These are phyloP conservation scores for Aspergillus sclerotiicarbonarius DNA, from an alignment of 495 filamentous ascomycete species.

Conservation along the genomic window DNA sequence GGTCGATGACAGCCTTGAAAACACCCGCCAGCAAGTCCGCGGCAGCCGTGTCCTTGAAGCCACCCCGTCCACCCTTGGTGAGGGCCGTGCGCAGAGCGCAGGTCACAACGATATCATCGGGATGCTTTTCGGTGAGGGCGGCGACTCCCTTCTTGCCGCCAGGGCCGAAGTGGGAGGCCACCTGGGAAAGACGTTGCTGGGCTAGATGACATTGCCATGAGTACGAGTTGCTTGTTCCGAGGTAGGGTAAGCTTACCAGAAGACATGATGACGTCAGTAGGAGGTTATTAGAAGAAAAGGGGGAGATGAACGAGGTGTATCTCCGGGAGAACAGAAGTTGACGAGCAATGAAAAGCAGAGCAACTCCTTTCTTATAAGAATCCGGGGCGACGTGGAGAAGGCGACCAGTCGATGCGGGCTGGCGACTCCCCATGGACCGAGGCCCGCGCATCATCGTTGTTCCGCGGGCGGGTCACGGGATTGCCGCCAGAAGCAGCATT, in stretches of 20 bases:
- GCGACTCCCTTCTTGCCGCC: conserved; percentile 47
- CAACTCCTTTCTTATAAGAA: conserved; percentile 5
- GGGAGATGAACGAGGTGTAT: conserved; percentile 2
- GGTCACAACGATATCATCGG: conserved; percentile 86
- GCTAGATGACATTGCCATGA: conserved; percentile 31
- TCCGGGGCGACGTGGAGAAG: conserved; percentile 18
- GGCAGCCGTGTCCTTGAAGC: conserved; percentile 89
- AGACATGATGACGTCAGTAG: conserved; percentile 44
- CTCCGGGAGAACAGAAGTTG: background rate
- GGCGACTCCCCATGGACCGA: conserved; percentile 34
- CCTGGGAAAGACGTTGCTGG: conserved; percentile 61
- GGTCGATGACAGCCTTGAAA: conserved; percentile 74
- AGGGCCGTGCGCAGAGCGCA: conserved; percentile 88
- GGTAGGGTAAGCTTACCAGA: conserved; percentile 31
- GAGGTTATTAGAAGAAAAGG: conserved; percentile 11
- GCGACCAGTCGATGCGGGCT: background rate
- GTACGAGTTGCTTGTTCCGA: background rate
- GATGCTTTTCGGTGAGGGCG: conserved; percentile 58
- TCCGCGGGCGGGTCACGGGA: conserved; percentile 36
- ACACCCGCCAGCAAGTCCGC: conserved; percentile 84
- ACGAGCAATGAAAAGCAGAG: background rate
- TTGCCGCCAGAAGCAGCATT: conserved; percentile 12
- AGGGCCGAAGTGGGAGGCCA: conserved; percentile 58
- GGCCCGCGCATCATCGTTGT: conserved; percentile 38
- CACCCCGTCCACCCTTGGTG: conserved; percentile 88